phyloP scores from a whole-genome alignment of 2,329 filamentous ascomycete species.

The Penicillium sp. region DNA sequence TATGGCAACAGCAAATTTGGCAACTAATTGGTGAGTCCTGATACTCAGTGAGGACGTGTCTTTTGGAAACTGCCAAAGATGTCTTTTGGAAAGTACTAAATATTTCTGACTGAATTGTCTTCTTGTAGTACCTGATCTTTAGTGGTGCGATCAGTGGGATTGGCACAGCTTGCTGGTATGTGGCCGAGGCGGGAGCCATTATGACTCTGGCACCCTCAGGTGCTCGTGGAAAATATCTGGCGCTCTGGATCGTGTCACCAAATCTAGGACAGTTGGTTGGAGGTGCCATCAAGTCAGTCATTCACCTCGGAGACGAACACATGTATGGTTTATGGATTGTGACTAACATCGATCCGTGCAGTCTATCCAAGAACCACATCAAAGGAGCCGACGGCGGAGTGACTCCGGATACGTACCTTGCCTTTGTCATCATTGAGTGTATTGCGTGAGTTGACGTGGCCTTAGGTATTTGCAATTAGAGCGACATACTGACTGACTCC shows the following conservation, averaged over 20 bases:
- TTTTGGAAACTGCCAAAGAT: neutral
- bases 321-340: neutral
- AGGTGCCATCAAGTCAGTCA: slow-evolving; percentile 53
- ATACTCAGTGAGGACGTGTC: neutral
- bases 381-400: slow-evolving; percentile 48
- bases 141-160: slow-evolving; percentile 48
- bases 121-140: slow-evolving; percentile 48
- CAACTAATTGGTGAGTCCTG: slow-evolving; percentile 53
- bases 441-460: slow-evolving; percentile 43
- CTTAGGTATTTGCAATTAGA: neutral
- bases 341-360: slow-evolving; percentile 19
- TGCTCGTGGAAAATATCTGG: slow-evolving; percentile 56
- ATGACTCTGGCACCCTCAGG: slow-evolving; percentile 56
- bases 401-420: slow-evolving; percentile 54
- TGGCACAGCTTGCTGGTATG: slow-evolving; percentile 57
- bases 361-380: slow-evolving; percentile 47
- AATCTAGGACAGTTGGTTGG: slow-evolving; percentile 57
- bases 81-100: too few species aligned
- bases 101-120: slow-evolving; percentile 4
- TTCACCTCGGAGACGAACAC: neutral
- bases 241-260: slow-evolving; percentile 56
- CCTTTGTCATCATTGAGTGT: slow-evolving; percentile 56
- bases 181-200: slow-evolving; percentile 57
- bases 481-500: neutral
- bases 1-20: slow-evolving; percentile 59